Evolutionary conservation across 768 basidiomycete genomes (phyloP), one percentile per base, ranked within the genome.

Genomic region (Psilocybe tampanensis): DNA sequence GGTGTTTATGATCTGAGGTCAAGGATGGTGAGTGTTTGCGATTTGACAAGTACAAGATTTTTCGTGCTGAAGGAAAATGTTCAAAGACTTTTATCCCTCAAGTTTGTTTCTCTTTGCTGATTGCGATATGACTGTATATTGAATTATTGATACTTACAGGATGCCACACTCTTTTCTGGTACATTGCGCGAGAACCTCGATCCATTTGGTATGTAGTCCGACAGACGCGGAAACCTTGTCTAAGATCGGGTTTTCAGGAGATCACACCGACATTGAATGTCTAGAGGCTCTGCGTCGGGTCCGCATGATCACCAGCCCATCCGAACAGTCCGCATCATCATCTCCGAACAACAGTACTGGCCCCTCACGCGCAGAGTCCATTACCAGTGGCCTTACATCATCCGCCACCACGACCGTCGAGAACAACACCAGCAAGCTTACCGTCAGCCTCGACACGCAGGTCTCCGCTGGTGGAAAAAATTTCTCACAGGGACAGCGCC

Each of bases 401-500:
- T 79, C 78, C 1, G 71, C 78, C 0, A 66, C 68, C 11, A 89
- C 87, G 0, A 85, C 87, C 21, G 67, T 79, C 2, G 89, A 90
- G 19, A 52, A 64, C 26, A 87, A 82, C 65, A 78, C 77, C 33
- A 55, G 17, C 2, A 54, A 43, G 36, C 23, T 23, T 17, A 75
- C 75, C 0, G 75, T 95, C 24, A 79, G 84, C 0, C 78, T 96
- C 3, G 85, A 91, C 18, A 91, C 89, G 0, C 85, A 89, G 58
- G 89, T 96, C 8, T 92, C 92, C 0, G 80, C 91, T 0, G 94
- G 94, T 0, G 94, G 94, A 0, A 80, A 86, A 26, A 96, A 97
- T 74, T 95, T 97, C 71, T 95, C 92, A 1, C 92, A 94, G 57
- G 95, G 95, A 9, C 94, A 98, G 67, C 72, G 94, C 9, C 95